Conservation (phyloP, 1,284 basidiomycete species). For the Ceratorhiza oryzae-sativae region DNA sequence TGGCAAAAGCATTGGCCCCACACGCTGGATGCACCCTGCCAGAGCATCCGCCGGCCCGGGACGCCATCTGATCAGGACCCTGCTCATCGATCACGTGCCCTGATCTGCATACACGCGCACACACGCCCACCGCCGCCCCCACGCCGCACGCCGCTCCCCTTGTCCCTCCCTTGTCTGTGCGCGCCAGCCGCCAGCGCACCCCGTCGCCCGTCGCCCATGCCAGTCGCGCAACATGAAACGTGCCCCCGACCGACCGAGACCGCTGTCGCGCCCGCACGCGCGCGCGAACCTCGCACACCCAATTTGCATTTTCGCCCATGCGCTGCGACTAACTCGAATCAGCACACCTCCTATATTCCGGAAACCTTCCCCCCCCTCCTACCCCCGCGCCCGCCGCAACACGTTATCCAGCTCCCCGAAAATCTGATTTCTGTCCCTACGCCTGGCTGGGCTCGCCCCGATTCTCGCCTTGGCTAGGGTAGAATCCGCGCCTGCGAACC, state of each 20-base stretch:
- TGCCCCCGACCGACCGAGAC: conserved; percentile 3
- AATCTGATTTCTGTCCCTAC: conserved; percentile 27
- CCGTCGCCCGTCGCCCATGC: not conserved
- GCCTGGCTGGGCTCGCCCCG: not conserved
- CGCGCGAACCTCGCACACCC: conserved; percentile 10
- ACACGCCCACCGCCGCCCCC: not conserved
- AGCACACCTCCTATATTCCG: conserved; percentile 34
- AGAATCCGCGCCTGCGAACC: not conserved
- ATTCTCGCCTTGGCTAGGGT: not conserved
- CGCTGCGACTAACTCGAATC: conserved; percentile 22
- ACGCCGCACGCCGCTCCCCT: conserved; percentile 1
- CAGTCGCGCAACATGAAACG: not conserved
- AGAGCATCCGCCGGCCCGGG: not conserved
- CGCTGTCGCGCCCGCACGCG: conserved; percentile 17
- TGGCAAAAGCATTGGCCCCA: conserved; percentile 8
- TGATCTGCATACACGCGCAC: not conserved
- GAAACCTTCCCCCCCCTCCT: not conserved
- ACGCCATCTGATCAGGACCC: not conserved
- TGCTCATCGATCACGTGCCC: not conserved
- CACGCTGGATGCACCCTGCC: not conserved
- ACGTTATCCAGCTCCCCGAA: conserved; percentile 29
- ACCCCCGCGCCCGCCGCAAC: conserved; percentile 23
- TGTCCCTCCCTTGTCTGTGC: conserved; percentile 12
- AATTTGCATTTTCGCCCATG: conserved; percentile 31
- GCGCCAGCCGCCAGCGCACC: not conserved